phyloP scores from a whole-genome alignment of 305 asterid species.

The Fraxinus nigra region DNA sequence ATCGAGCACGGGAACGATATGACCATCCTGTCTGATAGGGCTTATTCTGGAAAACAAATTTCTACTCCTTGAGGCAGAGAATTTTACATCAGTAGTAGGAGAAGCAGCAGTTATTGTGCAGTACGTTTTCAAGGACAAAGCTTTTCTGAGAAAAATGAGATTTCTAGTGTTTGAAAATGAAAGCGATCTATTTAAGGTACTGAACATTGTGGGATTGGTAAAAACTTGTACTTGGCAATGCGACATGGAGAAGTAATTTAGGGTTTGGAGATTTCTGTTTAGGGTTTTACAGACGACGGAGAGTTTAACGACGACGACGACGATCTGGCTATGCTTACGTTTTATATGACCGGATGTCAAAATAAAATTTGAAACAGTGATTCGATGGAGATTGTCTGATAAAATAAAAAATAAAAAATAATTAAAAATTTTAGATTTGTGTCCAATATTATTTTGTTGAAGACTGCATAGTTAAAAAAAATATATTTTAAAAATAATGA shows the following conservation, averaged over 20 bases:
- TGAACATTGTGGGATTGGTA: constrained; percentile 30
- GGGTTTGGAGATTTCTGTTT: not conserved
- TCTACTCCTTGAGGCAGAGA: constrained; percentile 36
- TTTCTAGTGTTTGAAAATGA: constrained; percentile 14
- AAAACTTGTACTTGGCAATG: constrained; percentile 8
- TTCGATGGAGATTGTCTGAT: no score
- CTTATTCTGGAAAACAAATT: constrained; percentile 57
- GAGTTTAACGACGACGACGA: not conserved
- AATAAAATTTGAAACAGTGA: no score
- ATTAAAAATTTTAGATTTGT: no score
- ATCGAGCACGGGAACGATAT: constrained; percentile 45
- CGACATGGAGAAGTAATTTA: constrained; percentile 25
- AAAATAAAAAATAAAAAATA: no score
- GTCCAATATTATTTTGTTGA: no score
- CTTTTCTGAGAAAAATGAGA: constrained; percentile 13
- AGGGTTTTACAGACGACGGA: constrained; percentile 14
- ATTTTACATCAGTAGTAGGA: constrained; percentile 3
- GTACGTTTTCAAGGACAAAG: constrained; percentile 10
- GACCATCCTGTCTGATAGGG: constrained; percentile 36
- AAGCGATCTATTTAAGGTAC: constrained; percentile 27
- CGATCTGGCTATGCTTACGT: no score
- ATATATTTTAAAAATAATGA: no score
- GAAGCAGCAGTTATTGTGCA: constrained; percentile 26
- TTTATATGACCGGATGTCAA: no score
- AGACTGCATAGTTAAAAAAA: no score